Evolutionary conservation across 345 rosid genomes (phyloP).

Genomic region (Eucalyptus cloeziana): DNA sequence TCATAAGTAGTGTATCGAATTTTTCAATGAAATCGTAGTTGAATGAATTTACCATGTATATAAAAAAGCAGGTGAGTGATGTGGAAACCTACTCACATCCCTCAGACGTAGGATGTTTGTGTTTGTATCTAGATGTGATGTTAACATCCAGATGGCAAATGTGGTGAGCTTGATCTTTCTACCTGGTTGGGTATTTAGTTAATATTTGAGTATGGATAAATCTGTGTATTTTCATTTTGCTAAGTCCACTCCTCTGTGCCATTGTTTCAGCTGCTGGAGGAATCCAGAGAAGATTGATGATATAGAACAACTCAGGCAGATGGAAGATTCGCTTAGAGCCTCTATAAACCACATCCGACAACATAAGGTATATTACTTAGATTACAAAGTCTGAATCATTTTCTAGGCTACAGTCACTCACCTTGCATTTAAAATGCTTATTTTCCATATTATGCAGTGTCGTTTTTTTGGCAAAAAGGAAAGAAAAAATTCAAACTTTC

Average conservation of each 20-base stretch:
- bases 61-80: not conserved
- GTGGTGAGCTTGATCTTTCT: not conserved
- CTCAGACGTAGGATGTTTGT: not conserved
- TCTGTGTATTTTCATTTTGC: not conserved
- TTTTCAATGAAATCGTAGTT: not conserved
- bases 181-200: not conserved
- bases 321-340: conserved; percentile 69
- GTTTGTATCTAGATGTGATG: not conserved
- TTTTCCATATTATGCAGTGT: not conserved
- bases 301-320: conserved; percentile 48
- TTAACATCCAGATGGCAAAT: not conserved
- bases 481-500: not conserved
- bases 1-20: not conserved
- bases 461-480: not conserved
- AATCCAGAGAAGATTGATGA: conserved; percentile 58
- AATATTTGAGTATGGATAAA: not conserved
- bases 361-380: conserved; percentile 35
- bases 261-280: conserved; percentile 58
- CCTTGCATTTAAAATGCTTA: not conserved
- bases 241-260: not conserved
- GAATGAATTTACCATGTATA: not conserved
- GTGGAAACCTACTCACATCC: not conserved
- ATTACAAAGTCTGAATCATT: not conserved
- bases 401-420: not conserved
- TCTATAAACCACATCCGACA: conserved; percentile 39